Base-by-base conservation (phyloP, 192 early-diverging fungal species). In the Backusella westeae region DNA sequence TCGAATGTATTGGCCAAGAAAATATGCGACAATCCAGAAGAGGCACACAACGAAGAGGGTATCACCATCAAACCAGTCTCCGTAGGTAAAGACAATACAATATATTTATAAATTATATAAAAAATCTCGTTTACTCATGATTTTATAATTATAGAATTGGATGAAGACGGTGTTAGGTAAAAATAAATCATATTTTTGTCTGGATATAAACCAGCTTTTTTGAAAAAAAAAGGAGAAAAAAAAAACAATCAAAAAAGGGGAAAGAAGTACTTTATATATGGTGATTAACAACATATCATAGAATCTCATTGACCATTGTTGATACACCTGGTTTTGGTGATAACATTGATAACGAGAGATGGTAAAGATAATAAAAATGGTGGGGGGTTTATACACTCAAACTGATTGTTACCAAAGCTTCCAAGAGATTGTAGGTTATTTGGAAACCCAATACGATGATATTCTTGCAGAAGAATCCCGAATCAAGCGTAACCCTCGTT, bases 281-380 rank as follows among this genome's bases (percentile, higher is more conserved):
- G 32, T 32, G 32, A 32, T 52, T 8, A 44, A 75, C 34, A 66
- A 26, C 8, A 26, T 10, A 67, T n/a, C 4, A 56, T 66, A 79
- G 82, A 84, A 94, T 99, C 53, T 91, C 96, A 52, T 91, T 99
- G 67, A 99, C 97, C 23, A 93, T 99, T 77, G 93, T 99, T 42
- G 98, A 99, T 84, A 99, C 98, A 52, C 97, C 98, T 39, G 98
- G 98, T 17, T 99, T 98, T 84, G 98, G 97, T 69, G 95, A 98
- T 81, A 94, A 96, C 76, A 92, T 98, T 74, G 97, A 99, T 83
- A 95, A 97, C 80, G 96, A 97, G 83, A 85, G 87, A 52, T 93
- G 94, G 94, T 96, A 89, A 52, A 14, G 5, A n/a, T 0, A 52
- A 52, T 52, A 52, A 32, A 32, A 32, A 32, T 32, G 2, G 32